Evolutionary conservation across 441 rosid genomes (phyloP).

Genomic region (Brassica balearica): DNA sequence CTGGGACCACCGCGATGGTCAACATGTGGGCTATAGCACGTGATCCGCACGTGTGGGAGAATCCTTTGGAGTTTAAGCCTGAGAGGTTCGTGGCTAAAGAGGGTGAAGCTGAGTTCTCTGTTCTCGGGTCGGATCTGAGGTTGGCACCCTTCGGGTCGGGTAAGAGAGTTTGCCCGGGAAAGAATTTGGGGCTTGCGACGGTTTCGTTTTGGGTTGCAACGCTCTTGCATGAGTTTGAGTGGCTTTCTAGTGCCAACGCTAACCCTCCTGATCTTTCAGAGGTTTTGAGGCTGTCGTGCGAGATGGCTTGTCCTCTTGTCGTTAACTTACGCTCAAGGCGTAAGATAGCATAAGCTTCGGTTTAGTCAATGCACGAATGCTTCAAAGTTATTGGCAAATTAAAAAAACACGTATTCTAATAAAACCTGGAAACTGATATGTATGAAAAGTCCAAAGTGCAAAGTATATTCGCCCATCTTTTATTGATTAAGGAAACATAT

Average conservation of each 20-base stretch:
- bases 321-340: constrained; percentile 59
- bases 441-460: constrained; percentile 19
- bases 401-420: constrained; percentile 1
- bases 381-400: background rate
- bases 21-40: constrained; percentile 82
- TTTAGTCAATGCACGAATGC: constrained; percentile 14
- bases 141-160: constrained; percentile 79
- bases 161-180: constrained; percentile 69
- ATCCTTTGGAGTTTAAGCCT: constrained; percentile 61
- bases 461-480: constrained; percentile 27
- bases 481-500: constrained; percentile 1
- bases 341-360: constrained; percentile 17
- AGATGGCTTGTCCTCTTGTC: constrained; percentile 80
- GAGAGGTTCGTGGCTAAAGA: constrained; percentile 54
- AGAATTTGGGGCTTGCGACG: constrained; percentile 60
- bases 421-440: constrained; percentile 7
- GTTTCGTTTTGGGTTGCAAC: constrained; percentile 63
- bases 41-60: constrained; percentile 63
- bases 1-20: constrained; percentile 74
- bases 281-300: constrained; percentile 74
- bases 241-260: constrained; percentile 47
- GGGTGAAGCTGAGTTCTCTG: constrained; percentile 58
- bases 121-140: constrained; percentile 69
- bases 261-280: constrained; percentile 66
- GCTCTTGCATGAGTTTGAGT: constrained; percentile 63